These are phyloP conservation scores for Tetrapisispora fleetii DNA, from an alignment of 805 yeast species.

Conservation along the genomic window DNA sequence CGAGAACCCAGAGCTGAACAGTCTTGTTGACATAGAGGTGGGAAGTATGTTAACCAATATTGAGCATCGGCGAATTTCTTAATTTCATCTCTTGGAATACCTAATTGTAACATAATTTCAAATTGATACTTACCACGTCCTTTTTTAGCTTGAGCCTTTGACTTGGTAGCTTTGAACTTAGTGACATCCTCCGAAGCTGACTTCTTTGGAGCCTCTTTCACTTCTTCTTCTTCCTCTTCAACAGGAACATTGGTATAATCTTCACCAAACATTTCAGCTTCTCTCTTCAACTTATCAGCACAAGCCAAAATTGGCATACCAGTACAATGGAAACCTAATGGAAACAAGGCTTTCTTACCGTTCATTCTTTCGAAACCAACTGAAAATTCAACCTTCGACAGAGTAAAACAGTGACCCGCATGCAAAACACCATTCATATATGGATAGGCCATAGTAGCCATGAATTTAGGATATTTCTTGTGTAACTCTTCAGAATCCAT, in stretches of 20 bases:
- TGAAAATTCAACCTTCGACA: constrained; percentile 87
- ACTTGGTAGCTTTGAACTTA: constrained; percentile 84
- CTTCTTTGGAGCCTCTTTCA: constrained; percentile 19
- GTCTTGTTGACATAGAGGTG: constrained; percentile 75
- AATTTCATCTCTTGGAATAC: constrained; percentile 76
- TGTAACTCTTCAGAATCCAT: constrained; percentile 61
- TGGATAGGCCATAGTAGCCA: constrained; percentile 95
- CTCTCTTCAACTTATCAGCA: constrained; percentile 91
- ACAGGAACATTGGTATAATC: constrained; percentile 63
- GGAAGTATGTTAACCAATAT: constrained; percentile 87
- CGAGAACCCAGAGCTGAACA: constrained; percentile 80
- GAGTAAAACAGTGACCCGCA: constrained; percentile 94
- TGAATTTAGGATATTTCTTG: constrained; percentile 71
- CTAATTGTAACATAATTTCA: constrained; percentile 92
- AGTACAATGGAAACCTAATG: constrained; percentile 97
- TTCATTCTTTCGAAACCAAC: constrained; percentile 91
- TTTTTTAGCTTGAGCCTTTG: constrained; percentile 87
- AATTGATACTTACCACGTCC: constrained; percentile 92
- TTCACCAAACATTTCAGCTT: constrained; percentile 79
- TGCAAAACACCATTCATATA: constrained; percentile 98
- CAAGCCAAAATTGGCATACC: constrained; percentile 97
- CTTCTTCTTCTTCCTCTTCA: constrained; percentile 35
- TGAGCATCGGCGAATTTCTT: constrained; percentile 83
- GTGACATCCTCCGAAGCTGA: constrained; percentile 65
- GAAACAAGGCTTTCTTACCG: constrained; percentile 87